These are phyloP conservation scores for Ophiosphaerella korrae DNA, from an alignment of 2,329 filamentous ascomycete genomes.

Conservation along the genomic window DNA sequence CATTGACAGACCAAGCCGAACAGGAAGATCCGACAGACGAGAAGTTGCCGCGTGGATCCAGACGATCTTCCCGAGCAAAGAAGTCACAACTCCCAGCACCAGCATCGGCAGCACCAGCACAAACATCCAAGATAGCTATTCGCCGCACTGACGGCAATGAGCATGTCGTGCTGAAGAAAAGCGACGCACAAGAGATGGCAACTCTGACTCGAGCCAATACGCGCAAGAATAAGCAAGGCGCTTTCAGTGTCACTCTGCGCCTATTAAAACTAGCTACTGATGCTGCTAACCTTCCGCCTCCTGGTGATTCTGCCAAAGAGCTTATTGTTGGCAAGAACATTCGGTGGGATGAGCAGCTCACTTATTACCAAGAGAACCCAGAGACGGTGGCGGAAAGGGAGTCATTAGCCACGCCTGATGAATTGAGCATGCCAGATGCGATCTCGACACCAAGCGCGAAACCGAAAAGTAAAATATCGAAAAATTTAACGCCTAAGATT, in stretches of 20 bases:
- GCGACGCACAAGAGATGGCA: constrained; percentile 56
- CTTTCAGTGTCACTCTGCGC: constrained; percentile 50
- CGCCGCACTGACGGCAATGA: constrained; percentile 50
- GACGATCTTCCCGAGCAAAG: constrained; percentile 42
- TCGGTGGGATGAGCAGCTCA: constrained; percentile 54
- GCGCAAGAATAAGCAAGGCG: constrained; percentile 56
- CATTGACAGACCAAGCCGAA: constrained; percentile 15
- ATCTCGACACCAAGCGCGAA: constrained; percentile 20
- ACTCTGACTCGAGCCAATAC: constrained; percentile 55
- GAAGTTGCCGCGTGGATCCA: constrained; percentile 25
- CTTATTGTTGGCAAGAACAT: constrained; percentile 42
- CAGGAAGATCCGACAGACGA: constrained; percentile 17
- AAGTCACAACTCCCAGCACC: constrained; percentile 44
- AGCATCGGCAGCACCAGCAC: constrained; percentile 20
- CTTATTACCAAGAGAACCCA: constrained; percentile 51
- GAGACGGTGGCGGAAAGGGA: constrained; percentile 40
- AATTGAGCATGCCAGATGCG: constrained; percentile 31
- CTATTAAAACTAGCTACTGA: constrained; percentile 50
- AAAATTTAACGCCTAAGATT: constrained; percentile 39
- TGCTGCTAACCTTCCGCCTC: constrained; percentile 17
- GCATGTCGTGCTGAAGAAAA: constrained; percentile 53
- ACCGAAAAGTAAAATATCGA: constrained; percentile 30
- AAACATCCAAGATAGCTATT: constrained; percentile 51
- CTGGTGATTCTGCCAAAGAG: constrained; percentile 19
- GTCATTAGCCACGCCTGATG: constrained; percentile 39